Conservation (phyloP, 1,284 basidiomycete species). For the Fistulinella cinereoalba region DNA sequence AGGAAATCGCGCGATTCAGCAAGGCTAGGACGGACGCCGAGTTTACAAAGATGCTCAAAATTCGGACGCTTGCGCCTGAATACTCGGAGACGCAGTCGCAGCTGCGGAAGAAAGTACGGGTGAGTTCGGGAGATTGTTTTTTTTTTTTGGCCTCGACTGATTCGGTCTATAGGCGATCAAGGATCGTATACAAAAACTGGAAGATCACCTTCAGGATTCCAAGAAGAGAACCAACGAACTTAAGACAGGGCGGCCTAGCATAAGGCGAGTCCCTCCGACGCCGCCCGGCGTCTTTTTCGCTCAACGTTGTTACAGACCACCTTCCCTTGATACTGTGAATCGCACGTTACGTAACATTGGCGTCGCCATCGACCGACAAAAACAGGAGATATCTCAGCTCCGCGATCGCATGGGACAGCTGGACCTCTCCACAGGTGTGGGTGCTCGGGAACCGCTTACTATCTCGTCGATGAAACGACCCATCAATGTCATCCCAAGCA, state of each 20-base stretch:
- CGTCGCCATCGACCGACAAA: conserved; percentile 61
- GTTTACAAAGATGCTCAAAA: conserved; percentile 77
- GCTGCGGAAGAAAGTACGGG: conserved; percentile 67
- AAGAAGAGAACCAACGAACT: conserved; percentile 68
- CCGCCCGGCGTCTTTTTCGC: neutral
- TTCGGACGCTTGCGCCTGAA: conserved; percentile 83
- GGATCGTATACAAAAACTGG: conserved; percentile 74
- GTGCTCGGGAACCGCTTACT: conserved; percentile 40
- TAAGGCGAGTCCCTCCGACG: conserved; percentile 51
- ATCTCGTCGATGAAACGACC: conserved; percentile 38
- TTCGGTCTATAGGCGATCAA: conserved; percentile 50
- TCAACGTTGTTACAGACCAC: conserved; percentile 50
- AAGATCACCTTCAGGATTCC: conserved; percentile 64
- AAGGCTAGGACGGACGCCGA: conserved; percentile 74
- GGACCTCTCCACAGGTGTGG: conserved; percentile 35
- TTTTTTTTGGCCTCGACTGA: conserved; percentile 4
- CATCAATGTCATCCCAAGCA: conserved; percentile 53
- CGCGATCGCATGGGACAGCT: conserved; percentile 55
- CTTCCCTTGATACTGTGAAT: conserved; percentile 80
- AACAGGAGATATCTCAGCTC: conserved; percentile 55
- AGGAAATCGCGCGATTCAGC: conserved; percentile 73
- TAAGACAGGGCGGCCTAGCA: conserved; percentile 58
- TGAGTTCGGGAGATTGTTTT: conserved; percentile 33
- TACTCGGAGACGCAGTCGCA: conserved; percentile 80
- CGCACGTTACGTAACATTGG: conserved; percentile 84